Base-by-base conservation (phyloP, 352 stramenopile genomes). In the Phytophthora pistaciae region DNA sequence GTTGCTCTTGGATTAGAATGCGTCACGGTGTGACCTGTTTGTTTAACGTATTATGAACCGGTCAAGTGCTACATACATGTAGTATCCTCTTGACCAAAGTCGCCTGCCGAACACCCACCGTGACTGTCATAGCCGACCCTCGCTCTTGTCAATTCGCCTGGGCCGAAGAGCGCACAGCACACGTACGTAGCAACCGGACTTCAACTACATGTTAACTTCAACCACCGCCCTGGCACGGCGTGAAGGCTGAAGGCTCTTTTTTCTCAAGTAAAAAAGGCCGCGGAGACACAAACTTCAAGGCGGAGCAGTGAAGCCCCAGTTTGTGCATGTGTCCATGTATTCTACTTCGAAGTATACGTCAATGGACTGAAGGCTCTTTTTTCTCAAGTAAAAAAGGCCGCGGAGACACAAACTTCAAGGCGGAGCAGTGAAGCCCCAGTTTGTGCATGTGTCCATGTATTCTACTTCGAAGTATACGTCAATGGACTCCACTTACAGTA, bases 191-290 rank as follows among this genome's bases (percentile, higher is more conserved):
- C 29, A 33, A 36, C 20, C 25, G n/a, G 38, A 20, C 59, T 69
- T 64, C 55, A 75, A 66, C 11, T 44, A 44, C 38, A 60, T 36
- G 61, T 64, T 67, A 71, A 71, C 62, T 75, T 67, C 68, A 75
- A 75, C 68, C 68, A 75, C 68, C 25, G 23, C 33, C 68, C 66
- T 31, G 27, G 27, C 27, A 31, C 29, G 27, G 29, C 29, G 29
- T 33, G 29, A 7, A 46, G 18, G 18, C 31, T 5, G 3, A 13
- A 9, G 38, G 27, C 20, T 64, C 33, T 57, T 72, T 60, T 72
- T 60, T 72, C 18, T 58, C 38, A 53, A 53, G 42, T 23, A 68
- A 68, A 64, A 33, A 63, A 60, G 52, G 48, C n/a, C 56, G 44
- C 29, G 56, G 7, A 31, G 42, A 29, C 56, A 59, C 23, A 40